phyloP scores from a whole-genome alignment of 306 rosid genomes.

The Luffa acutangula region DNA sequence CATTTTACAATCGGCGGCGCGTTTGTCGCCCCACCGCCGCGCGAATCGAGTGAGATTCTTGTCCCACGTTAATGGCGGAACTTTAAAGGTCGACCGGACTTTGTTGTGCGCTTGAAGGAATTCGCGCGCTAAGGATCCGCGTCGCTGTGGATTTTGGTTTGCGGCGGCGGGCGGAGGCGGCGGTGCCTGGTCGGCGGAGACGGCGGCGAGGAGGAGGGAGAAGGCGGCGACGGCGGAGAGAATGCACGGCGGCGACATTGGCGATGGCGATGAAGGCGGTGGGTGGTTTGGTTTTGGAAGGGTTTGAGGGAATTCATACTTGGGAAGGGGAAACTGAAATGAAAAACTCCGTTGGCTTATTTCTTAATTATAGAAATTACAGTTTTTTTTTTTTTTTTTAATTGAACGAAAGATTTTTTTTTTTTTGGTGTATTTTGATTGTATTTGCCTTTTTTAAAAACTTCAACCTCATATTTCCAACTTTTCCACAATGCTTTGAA shows the following conservation, averaged over 20 bases:
- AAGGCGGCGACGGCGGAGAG: background rate
- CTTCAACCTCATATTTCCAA: too few species aligned
- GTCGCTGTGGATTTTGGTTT: background rate
- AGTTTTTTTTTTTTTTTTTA: background rate
- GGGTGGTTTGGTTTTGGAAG: background rate
- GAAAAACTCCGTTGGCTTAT: background rate
- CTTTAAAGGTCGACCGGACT: slow-evolving; percentile 9
- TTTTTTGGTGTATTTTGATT: too few species aligned
- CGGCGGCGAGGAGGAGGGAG: background rate
- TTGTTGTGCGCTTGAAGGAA: slow-evolving; percentile 49
- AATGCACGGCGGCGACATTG: background rate
- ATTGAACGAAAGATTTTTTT: too few species aligned
- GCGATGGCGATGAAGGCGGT: background rate
- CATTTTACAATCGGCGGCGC: slow-evolving; percentile 26
- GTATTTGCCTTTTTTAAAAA: too few species aligned
- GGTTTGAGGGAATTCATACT: background rate
- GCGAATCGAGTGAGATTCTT: slow-evolving; percentile 28
- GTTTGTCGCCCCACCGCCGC: slow-evolving; percentile 17
- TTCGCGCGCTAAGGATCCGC: slow-evolving; percentile 4
- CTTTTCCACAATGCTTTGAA: too few species aligned
- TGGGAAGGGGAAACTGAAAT: background rate
- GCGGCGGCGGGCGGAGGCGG: background rate
- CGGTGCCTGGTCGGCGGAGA: too few species aligned
- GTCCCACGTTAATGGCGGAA: slow-evolving; percentile 27
- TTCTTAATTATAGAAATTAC: background rate